Evolutionary conservation across 2,329 filamentous ascomycete genomes (phyloP).

Genomic region (Pezicula radicicola): DNA sequence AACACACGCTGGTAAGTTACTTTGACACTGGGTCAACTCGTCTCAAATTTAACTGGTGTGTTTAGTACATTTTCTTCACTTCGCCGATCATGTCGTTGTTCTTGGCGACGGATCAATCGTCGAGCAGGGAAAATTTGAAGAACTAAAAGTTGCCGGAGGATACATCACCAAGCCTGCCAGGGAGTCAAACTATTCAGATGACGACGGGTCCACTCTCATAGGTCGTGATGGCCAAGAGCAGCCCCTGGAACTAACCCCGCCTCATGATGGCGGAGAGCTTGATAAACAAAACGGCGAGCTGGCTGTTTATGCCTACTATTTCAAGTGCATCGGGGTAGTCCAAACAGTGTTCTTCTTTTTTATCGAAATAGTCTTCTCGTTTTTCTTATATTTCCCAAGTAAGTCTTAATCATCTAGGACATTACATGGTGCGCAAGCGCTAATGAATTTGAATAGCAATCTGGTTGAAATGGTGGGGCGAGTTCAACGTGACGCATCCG

Average conservation of each 20-base stretch:
- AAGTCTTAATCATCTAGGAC: conserved; percentile 9
- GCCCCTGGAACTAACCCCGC: too few species aligned
- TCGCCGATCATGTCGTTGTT: conserved; percentile 14
- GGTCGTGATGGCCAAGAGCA: too few species aligned
- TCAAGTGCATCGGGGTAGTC: conserved; percentile 10
- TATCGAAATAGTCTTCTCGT: conserved; percentile 8
- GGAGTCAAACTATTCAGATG: too few species aligned
- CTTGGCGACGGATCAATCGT: neutral
- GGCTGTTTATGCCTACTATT: conserved; percentile 15
- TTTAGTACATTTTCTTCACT: conserved; percentile 10
- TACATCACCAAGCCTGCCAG: conserved; percentile 19
- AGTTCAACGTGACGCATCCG: neutral
- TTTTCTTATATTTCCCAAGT: conserved; percentile 13
- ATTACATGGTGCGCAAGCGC: neutral
- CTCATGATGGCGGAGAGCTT: too few species aligned
- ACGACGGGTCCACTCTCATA: too few species aligned
- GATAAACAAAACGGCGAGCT: too few species aligned
- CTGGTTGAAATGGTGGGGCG: neutral
- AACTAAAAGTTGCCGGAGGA: conserved; percentile 8
- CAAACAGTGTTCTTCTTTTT: conserved; percentile 7
- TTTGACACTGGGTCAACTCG: neutral
- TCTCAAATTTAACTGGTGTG: neutral
- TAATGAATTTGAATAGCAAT: neutral
- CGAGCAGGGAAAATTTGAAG: conserved; percentile 11
- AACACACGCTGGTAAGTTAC: conserved; percentile 24